These are phyloP conservation scores for Lepidium aucheri DNA, from an alignment of 345 rosid species.

Conservation along the genomic window DNA sequence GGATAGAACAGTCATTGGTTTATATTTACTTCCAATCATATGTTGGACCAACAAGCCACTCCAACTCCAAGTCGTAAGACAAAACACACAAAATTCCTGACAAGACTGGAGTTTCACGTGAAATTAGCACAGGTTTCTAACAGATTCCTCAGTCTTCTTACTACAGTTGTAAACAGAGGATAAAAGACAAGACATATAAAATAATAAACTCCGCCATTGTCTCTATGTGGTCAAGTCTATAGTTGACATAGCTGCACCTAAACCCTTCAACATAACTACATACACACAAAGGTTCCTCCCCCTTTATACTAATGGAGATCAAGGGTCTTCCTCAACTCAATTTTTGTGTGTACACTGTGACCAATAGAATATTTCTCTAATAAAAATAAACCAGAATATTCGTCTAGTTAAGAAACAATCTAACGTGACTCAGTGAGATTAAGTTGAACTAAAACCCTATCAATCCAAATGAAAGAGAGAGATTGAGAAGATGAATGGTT, in stretches of 20 bases:
- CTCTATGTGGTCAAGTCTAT: constrained; percentile 11
- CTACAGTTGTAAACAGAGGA: not conserved
- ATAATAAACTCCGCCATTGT: constrained; percentile 9
- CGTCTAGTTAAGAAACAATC: not conserved
- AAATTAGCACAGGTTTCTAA: constrained; percentile 10
- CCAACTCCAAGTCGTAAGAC: constrained; percentile 14
- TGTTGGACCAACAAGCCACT: not conserved
- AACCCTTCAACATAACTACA: not conserved
- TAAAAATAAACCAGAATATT: too few species aligned
- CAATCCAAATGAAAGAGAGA: not conserved
- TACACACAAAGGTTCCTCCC: not conserved
- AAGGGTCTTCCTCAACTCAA: not conserved
- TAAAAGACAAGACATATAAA: not conserved
- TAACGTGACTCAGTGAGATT: constrained; percentile 12
- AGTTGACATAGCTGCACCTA: constrained; percentile 3
- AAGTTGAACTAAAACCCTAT: not conserved
- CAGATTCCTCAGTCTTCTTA: constrained; percentile 11
- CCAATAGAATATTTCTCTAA: not conserved
- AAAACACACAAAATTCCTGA: constrained; percentile 14
- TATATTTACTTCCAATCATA: not conserved
- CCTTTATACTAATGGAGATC: not conserved
- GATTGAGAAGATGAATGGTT: not conserved
- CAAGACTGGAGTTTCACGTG: constrained; percentile 27
- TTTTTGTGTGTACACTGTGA: not conserved
- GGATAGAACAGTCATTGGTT: not conserved